phyloP scores from a whole-genome alignment of 1,139 yeast genomes.

The Trichomonascaceae sp. region DNA sequence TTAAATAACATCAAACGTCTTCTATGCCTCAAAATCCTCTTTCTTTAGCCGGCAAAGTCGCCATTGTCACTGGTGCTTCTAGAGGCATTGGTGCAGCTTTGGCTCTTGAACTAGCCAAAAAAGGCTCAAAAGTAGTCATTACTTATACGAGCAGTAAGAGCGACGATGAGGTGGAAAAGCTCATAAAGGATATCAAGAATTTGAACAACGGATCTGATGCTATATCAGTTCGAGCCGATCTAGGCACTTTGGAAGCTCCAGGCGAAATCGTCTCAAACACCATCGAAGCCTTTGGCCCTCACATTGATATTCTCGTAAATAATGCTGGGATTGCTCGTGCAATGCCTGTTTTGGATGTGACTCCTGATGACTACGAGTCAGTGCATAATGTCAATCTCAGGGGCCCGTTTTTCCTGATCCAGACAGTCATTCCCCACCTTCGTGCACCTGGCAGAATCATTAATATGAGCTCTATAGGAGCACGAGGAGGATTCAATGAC shows the following conservation, averaged over 20 bases:
- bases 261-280: slow-evolving; percentile 11
- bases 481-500: slow-evolving; percentile 28
- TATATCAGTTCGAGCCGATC: slow-evolving; percentile 27
- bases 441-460: slow-evolving; percentile 19
- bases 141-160: slow-evolving; percentile 23
- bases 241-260: slow-evolving; percentile 21
- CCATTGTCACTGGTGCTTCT: slow-evolving; percentile 26
- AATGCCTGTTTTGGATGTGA: slow-evolving; percentile 12
- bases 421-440: slow-evolving; percentile 21
- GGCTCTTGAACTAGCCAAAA: slow-evolving; percentile 26
- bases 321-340: slow-evolving; percentile 19
- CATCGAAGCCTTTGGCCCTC: slow-evolving; percentile 25
- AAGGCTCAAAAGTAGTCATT: slow-evolving; percentile 28
- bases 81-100: slow-evolving; percentile 29
- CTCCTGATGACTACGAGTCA: slow-evolving; percentile 16
- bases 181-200: slow-evolving; percentile 7
- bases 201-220: slow-evolving; percentile 14
- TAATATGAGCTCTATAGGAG: slow-evolving; percentile 39
- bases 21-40: neutral
- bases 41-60: slow-evolving; percentile 12
- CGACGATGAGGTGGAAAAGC: neutral
- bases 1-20: too few relatives aligned
- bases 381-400: slow-evolving; percentile 21
- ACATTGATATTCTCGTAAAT: slow-evolving; percentile 19
- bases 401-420: slow-evolving; percentile 22